Conservation (phyloP, 495 filamentous ascomycete genomes). For the Lophiotrema nucula region DNA sequence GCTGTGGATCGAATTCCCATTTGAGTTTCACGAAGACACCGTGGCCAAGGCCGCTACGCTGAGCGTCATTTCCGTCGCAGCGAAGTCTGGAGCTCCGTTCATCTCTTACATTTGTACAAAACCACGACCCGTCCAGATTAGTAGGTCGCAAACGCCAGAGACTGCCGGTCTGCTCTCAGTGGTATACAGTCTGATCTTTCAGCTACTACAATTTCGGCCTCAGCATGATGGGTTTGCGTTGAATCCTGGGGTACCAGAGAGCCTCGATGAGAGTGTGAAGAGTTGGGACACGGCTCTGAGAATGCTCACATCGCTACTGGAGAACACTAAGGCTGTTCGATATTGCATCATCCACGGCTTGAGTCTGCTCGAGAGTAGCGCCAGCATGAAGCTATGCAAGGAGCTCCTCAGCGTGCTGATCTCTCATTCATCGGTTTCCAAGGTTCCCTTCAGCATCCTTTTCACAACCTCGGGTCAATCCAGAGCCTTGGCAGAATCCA, state of each 20-base stretch:
- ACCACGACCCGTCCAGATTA: not conserved
- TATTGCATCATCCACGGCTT: slow-evolving; percentile 5
- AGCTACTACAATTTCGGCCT: not conserved
- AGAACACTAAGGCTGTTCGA: not conserved
- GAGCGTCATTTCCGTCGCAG: not conserved
- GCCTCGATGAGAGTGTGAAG: not conserved
- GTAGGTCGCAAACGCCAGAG: not conserved
- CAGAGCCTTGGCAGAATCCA: not conserved
- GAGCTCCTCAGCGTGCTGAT: not conserved
- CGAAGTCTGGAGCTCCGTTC: not conserved
- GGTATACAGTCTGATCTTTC: slow-evolving; percentile 3
- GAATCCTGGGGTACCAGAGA: not conserved
- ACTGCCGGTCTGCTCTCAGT: not conserved
- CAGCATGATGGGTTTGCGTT: not conserved
- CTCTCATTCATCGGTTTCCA: not conserved
- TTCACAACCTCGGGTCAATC: not conserved
- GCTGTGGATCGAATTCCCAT: slow-evolving; percentile 7
- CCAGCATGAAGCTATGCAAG: not conserved
- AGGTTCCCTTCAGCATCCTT: not conserved
- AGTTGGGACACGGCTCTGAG: not conserved
- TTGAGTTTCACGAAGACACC: slow-evolving; percentile 1
- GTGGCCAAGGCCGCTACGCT: not conserved
- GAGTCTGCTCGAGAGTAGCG: not conserved
- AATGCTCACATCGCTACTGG: not conserved
- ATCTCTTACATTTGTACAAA: not conserved